Evolutionary conservation across 805 yeast genomes (phyloP), one percentile per base, ranked within the genome.

Genomic region (Ogataea zsoltii): DNA sequence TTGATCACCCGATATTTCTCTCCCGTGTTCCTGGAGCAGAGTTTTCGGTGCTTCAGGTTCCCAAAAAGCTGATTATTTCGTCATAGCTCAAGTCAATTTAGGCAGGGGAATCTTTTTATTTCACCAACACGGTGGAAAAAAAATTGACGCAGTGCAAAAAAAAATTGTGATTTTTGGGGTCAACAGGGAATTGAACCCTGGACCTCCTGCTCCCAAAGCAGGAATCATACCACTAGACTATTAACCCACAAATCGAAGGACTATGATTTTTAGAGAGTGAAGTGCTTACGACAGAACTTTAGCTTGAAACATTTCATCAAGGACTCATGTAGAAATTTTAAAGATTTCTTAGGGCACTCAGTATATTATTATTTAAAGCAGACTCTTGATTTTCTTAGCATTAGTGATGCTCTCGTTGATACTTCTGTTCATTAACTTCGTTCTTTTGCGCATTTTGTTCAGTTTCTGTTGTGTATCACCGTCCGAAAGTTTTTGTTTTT

Each of bases 211-310:
- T 61, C 77, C 77, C 77, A 70, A 71, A 72, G 77, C 77, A 74
- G 70, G 76, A 71, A 72, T 72, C 76, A 72, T 72, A 71, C 76
- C 76, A 71, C 76, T 72, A 72, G 76, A 72, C 76, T 75, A 72
- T 51, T 51, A 46, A 53, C 56, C 56, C 56, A 23, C 33, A 26
- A 33, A 25, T 37, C 14, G 25, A 21, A 21, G 25, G 25, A 21
- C 25, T 21, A 21, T 21, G n/a, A n/a, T n/a, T n/a, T n/a, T n/a
- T n/a, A n/a, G n/a, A n/a, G n/a, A n/a, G n/a, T n/a, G n/a, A n/a
- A n/a, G n/a, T n/a, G n/a, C n/a, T n/a, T n/a, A n/a, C n/a, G n/a
- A n/a, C n/a, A n/a, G n/a, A n/a, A n/a, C n/a, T n/a, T n/a, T n/a
- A n/a, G n/a, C n/a, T n/a, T n/a, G n/a, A n/a, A n/a, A n/a, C n/a